Percentiles rank a stretch among this genome's conserved stretches.
These are phyloP conservation scores for Cunninghamia lanceolata DNA, from an alignment of 75 land plant species.

Conservation along the genomic window DNA sequence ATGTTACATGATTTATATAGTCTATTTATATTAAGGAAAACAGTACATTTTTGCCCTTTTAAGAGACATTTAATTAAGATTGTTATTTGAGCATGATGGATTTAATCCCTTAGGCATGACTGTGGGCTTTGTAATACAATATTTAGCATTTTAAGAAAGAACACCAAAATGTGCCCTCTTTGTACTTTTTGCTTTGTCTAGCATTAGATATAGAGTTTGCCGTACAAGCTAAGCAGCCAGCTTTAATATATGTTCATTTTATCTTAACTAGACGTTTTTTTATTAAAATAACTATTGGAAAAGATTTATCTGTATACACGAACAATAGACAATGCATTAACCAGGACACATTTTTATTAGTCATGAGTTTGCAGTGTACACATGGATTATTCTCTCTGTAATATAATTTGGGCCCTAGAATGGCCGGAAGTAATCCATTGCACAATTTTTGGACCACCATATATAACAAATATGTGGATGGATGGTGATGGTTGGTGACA, in stretches of 20 bases:
- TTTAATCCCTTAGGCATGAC: neutral
- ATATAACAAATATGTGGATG: neutral
- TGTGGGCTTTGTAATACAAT: neutral
- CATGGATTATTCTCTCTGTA: neutral
- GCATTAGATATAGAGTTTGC: neutral
- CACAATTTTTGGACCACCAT: neutral
- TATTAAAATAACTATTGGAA: no score
- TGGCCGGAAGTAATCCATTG: no score
- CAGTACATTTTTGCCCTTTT: neutral
- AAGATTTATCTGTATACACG: no score
- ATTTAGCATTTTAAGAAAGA: neutral
- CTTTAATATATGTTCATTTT: no score
- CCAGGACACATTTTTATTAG: neutral
- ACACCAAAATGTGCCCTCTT: neutral
- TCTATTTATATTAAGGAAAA: neutral
- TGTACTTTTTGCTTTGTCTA: neutral
- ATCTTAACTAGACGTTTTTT: no score
- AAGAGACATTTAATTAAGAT: neutral
- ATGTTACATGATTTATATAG: neutral
- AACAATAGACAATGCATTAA: no score
- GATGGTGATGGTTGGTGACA: neutral
- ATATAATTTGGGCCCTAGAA: neutral
- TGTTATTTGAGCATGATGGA: neutral
- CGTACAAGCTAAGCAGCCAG: neutral
- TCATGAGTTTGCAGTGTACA: neutral